phyloP scores from a whole-genome alignment of 345 rosid species.

The Melaleuca quinquenervia region DNA sequence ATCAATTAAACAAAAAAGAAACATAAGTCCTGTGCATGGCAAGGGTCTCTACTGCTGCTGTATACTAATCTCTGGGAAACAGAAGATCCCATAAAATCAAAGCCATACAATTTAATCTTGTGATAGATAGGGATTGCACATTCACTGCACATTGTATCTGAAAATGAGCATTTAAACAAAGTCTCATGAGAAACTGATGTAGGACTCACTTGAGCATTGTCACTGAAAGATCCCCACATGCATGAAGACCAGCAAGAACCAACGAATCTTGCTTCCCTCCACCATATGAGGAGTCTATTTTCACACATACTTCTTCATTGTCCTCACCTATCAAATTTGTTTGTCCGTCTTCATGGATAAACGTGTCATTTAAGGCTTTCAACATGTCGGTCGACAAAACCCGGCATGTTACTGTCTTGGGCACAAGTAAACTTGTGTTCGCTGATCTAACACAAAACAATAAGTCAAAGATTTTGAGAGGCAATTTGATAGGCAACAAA shows the following conservation, averaged over 20 bases:
- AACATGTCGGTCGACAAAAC: constrained; percentile 57
- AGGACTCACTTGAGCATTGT: constrained; percentile 79
- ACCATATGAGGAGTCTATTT: constrained; percentile 9
- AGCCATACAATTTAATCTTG: not conserved
- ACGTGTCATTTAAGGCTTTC: constrained; percentile 36
- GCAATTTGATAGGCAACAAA: constrained; percentile 4
- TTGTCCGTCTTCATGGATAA: constrained; percentile 17
- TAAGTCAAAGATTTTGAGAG: constrained; percentile 2
- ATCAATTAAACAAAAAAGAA: not conserved
- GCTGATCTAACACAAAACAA: constrained; percentile 50
- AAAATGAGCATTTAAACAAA: not conserved
- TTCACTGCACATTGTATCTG: not conserved
- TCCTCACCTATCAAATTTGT: constrained; percentile 8
- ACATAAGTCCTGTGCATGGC: not conserved
- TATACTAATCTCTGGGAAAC: not conserved
- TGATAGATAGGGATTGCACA: not conserved
- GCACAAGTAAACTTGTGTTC: constrained; percentile 36
- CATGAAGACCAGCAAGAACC: constrained; percentile 93
- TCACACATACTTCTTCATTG: not conserved
- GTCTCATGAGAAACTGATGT: not conserved
- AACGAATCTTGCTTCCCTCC: constrained; percentile 24
- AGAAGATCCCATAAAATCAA: not conserved
- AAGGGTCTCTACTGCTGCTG: not conserved
- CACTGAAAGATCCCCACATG: constrained; percentile 93
- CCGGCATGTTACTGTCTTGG: constrained; percentile 60